Evolutionary conservation across 1,284 basidiomycete genomes (phyloP).

Genomic region (Cutaneotrichosporon daszewskae): DNA sequence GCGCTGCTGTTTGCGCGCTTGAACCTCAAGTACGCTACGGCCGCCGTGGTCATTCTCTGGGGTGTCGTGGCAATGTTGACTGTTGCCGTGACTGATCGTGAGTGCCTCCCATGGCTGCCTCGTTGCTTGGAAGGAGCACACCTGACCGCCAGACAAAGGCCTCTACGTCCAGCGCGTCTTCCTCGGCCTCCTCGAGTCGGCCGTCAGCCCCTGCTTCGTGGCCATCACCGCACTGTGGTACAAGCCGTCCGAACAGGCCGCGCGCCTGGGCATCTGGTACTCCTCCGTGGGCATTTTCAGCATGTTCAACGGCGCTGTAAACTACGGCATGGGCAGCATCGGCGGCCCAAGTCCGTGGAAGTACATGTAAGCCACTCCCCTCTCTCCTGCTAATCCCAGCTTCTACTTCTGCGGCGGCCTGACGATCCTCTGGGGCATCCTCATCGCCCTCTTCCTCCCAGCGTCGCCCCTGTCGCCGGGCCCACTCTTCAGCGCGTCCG

Average conservation of each 20-base stretch:
- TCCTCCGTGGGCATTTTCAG: conserved; percentile 49
- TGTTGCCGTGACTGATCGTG: conserved; percentile 41
- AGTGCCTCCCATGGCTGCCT: neutral
- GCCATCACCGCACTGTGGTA: conserved; percentile 52
- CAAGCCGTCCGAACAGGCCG: conserved; percentile 47
- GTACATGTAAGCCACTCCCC: conserved; percentile 37
- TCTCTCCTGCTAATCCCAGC: conserved; percentile 1
- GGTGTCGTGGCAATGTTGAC: conserved; percentile 51
- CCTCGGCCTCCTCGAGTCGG: conserved; percentile 49
- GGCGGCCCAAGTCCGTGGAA: conserved; percentile 49
- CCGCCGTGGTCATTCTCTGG: conserved; percentile 47
- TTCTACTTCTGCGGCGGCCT: conserved; percentile 51
- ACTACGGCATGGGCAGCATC: conserved; percentile 50
- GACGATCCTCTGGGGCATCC: conserved; percentile 50
- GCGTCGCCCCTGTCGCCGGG: conserved; percentile 46
- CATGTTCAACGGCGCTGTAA: conserved; percentile 50
- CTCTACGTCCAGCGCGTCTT: conserved; percentile 51
- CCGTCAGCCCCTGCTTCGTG: conserved; percentile 52
- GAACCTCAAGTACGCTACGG: conserved; percentile 44
- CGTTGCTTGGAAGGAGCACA: neutral
- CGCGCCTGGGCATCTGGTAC: conserved; percentile 50
- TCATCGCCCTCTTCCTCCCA: conserved; percentile 49
- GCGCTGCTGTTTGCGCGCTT: conserved; percentile 49
- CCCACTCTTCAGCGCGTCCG: conserved; percentile 41
- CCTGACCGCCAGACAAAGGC: conserved; percentile 33